phyloP scores from a whole-genome alignment of 2,329 filamentous ascomycete species.

The Zymoseptoria crescenta region DNA sequence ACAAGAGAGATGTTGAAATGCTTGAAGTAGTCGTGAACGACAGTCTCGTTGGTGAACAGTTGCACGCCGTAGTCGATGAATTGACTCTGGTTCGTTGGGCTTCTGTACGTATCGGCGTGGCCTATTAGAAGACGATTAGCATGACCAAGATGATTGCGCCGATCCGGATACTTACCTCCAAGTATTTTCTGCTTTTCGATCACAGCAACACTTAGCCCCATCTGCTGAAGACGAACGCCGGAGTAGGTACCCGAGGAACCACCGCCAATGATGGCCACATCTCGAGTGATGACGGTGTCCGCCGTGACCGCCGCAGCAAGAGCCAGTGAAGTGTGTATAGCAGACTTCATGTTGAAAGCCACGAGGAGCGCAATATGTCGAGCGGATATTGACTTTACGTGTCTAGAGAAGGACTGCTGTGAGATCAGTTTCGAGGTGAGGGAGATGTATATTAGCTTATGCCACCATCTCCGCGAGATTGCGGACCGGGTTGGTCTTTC shows the following conservation, averaged over 20 bases:
- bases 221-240: conserved; percentile 33
- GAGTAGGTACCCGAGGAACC: conserved; percentile 35
- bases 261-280: conserved; percentile 37
- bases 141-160: not conserved
- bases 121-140: conserved; percentile 22
- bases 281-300: not conserved
- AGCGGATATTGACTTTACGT: not conserved
- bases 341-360: not conserved
- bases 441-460: not conserved
- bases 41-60: conserved; percentile 35
- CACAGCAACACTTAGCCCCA: conserved; percentile 31
- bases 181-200: conserved; percentile 33
- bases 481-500: not conserved
- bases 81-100: conserved; percentile 27
- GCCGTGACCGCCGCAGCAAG: not conserved
- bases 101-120: conserved; percentile 43
- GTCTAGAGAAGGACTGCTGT: not conserved
- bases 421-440: not conserved
- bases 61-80: conserved; percentile 33
- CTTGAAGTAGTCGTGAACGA: conserved; percentile 38
- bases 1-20: conserved; percentile 36
- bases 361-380: not conserved
- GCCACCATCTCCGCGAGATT: not conserved
- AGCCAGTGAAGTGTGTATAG: not conserved
- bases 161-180: conserved; percentile 24